These are phyloP conservation scores for Pythium brassicae DNA, from an alignment of 352 stramenopile genomes.

Conservation along the genomic window DNA sequence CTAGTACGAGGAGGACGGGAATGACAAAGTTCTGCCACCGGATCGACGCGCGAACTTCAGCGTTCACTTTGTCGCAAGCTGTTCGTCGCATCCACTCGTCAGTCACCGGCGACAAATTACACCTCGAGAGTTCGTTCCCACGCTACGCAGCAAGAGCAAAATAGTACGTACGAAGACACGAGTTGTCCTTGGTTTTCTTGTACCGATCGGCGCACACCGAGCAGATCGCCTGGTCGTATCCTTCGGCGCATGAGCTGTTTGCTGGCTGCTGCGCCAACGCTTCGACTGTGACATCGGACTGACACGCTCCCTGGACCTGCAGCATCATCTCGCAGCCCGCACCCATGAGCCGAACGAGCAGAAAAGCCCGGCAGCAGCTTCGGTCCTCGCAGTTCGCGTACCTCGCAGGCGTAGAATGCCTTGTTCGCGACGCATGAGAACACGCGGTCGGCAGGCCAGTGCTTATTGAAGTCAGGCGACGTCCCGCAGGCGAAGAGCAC, in stretches of 20 bases:
- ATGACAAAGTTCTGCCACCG: conserved; percentile 77
- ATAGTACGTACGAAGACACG: conserved; percentile 44
- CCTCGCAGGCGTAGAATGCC: conserved; percentile 65
- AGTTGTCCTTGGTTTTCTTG: conserved; percentile 53
- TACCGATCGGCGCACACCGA: conserved; percentile 54
- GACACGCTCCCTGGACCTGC: conserved; percentile 42
- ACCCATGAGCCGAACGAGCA: neutral
- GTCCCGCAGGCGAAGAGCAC: conserved; percentile 41
- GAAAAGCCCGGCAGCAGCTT: no score
- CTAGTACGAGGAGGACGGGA: conserved; percentile 42
- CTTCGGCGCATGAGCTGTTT: conserved; percentile 33
- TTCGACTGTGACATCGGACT: conserved; percentile 45
- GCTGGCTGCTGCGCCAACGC: conserved; percentile 9
- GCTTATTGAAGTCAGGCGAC: conserved; percentile 33
- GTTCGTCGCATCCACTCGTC: neutral
- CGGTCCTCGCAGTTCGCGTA: conserved; percentile 11
- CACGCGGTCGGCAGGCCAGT: conserved; percentile 48
- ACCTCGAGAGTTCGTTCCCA: no score
- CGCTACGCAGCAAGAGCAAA: neutral
- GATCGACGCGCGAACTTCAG: conserved; percentile 41
- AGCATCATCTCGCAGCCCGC: neutral
- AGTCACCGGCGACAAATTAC: no score
- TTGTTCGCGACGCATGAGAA: conserved; percentile 55
- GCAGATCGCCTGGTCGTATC: conserved; percentile 62
- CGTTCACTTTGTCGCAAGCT: conserved; percentile 55